Base-by-base conservation (phyloP, 306 rosid genomes). In the Prunus dulcis region DNA sequence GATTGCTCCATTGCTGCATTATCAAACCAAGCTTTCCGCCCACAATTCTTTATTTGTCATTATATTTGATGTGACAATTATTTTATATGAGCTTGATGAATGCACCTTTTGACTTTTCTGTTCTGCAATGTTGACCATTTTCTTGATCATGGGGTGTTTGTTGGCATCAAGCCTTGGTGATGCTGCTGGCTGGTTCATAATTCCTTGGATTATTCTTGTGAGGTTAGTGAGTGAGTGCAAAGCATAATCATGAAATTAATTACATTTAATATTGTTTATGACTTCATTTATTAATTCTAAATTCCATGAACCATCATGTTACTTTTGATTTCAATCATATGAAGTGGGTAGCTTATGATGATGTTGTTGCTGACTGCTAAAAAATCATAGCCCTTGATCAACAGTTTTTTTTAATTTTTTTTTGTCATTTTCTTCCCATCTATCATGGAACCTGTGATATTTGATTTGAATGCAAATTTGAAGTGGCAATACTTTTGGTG, bases 161-260 rank as follows among this genome's bases (percentile, higher is more conserved):
- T 81, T 83, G 79, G 81, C 53, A 38, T 70, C 74, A 81, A 79
- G 75, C 74, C n/a, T 20, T 28, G 67, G 62, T 67, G 74, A 76
- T 56, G 41, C 49, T 56, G 64, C 47, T 56, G 64, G 30, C 66
- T 58, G 27, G 9, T 58, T 57, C 61, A 46, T 47, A 43, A 57
- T 57, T 71, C 50, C 14, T 64, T 63, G 13, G 28, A 8, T 70
- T 41, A 14, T 22, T 56, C 27, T 71, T 55, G 32, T 13, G 27
- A 13, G 76, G 52, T 56, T 8, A 20, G 27, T 32, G 45, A 71
- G 32, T 32, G 41, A 67, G 89, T 88, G 87, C 82, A 76, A 43
- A 20, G 80, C 83, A 83, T 79, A 82, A 85, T 91, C 82, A 88
- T 82, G 82, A 50, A 63, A 79, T 30, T 30, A n/a, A 71, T 65